Conservation (phyloP, 148 eudicot genomes). For the Rhododendron vialii region DNA sequence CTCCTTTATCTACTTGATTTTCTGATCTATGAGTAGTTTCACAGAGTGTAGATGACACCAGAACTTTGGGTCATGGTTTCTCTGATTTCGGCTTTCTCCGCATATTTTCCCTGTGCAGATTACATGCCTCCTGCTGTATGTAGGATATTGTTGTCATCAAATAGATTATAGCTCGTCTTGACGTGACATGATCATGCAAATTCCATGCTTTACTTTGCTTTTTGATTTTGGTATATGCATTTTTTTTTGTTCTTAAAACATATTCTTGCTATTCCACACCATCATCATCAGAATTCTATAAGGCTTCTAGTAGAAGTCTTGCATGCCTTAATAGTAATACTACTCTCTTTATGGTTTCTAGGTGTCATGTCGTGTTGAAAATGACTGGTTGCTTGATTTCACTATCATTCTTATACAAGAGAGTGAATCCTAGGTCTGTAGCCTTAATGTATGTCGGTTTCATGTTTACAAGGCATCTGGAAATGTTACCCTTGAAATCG, state of each 20-base stretch:
- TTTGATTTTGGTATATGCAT: not conserved
- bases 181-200: not conserved
- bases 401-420: not conserved
- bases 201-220: not conserved
- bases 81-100: not conserved
- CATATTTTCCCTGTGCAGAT: not conserved
- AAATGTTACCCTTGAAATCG: constrained; percentile 88
- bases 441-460: not conserved
- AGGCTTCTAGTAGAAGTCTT: not conserved
- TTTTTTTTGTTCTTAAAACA: not conserved
- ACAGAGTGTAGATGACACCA: not conserved
- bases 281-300: not conserved
- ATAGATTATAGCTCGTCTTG: not conserved
- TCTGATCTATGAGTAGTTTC: not conserved
- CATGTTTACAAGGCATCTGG: constrained; percentile 84
- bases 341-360: not conserved
- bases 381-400: not conserved
- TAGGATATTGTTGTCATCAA: not conserved
- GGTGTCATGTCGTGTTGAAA: not conserved
- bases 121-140: not conserved
- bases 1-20: not conserved
- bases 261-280: not conserved
- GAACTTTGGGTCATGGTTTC: not conserved
- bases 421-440: not conserved
- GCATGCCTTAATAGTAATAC: not conserved